Evolutionary conservation across 495 filamentous ascomycete genomes (phyloP), one percentile per base, ranked within the genome.

Genomic region (Terfezia claveryi): DNA sequence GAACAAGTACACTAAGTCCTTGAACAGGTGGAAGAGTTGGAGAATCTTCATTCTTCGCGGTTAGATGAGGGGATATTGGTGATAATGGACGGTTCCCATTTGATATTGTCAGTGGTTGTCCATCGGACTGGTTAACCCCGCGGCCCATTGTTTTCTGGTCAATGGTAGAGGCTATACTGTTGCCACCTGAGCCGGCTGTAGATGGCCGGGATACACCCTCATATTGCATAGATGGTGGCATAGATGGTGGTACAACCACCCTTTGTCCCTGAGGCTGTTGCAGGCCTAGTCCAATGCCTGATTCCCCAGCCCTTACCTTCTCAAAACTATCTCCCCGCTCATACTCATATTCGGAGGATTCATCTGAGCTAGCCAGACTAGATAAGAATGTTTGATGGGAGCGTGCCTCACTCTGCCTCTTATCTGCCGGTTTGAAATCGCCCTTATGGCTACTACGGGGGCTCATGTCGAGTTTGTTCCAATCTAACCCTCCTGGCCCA

Each of bases 1-100:
- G 81, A 38, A 95, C 80, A 67, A 95, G 74, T 17, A 83, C 83
- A 62, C 80, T 87, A 17, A 95, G 72, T 11, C 83, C 85, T 52
- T 78, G 68, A 0, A 72, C 73, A 9, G 85, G 78, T 10, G 82
- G 82, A 4, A 94, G 68, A 10, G 85, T 93, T 1, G 89, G 87
- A 0, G 88, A 94, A 62, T 95, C 85, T 14, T 65, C 57, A 37
- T 62, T 60, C 50, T 51, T 51, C 3, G n/a, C 50, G 5, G 12
- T 23, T 20, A 51, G 8, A 20, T 46, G 41, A 6, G 41, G 41
- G 4, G 41, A 46, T 14, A 46, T 14, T 46, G 41, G 63, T 62
- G 20, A 65, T 41, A 17, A 58, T 63, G n/a, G 49, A 23, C 53
- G 56, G 54, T 37, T 60, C 60, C 36, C 58, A 55, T 23, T 57